phyloP scores from a whole-genome alignment of 345 rosid species.

The Erucastrum elatum region DNA sequence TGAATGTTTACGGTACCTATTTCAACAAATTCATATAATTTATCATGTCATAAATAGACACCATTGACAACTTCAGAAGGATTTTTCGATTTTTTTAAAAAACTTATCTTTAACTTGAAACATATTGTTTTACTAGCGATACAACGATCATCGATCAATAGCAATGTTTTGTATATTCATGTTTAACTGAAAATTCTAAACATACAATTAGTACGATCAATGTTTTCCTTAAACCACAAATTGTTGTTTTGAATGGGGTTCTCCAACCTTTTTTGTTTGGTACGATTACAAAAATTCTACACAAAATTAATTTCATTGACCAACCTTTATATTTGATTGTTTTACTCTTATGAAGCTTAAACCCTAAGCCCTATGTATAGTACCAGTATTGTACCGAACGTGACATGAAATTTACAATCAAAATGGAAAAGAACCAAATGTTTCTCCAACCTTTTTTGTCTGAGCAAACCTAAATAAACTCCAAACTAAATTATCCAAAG shows the following conservation, averaged over 20 bases:
- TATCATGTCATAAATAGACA: slow-evolving; percentile 6
- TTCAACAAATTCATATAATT: slow-evolving; percentile 1
- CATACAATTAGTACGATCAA: background rate
- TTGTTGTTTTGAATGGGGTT: no score
- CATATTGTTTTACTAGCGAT: background rate
- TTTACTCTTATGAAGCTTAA: no score
- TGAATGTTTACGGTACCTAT: background rate
- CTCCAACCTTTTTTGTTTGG: no score
- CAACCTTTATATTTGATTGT: no score
- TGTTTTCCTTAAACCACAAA: no score
- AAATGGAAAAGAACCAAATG: no score
- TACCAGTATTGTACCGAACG: slow-evolving; percentile 8
- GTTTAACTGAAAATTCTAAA: background rate
- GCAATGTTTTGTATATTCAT: background rate
- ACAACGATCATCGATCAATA: background rate
- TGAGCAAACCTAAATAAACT: background rate
- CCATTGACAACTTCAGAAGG: background rate
- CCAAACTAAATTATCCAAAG: background rate
- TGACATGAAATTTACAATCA: background rate
- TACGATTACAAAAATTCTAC: no score
- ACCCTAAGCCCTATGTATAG: no score
- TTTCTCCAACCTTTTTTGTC: background rate
- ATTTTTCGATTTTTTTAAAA: background rate
- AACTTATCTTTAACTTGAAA: background rate
- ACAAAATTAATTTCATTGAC: no score